These are phyloP conservation scores for Rhizopogon salebrosus DNA, from an alignment of 768 basidiomycete species.

Conservation along the genomic window DNA sequence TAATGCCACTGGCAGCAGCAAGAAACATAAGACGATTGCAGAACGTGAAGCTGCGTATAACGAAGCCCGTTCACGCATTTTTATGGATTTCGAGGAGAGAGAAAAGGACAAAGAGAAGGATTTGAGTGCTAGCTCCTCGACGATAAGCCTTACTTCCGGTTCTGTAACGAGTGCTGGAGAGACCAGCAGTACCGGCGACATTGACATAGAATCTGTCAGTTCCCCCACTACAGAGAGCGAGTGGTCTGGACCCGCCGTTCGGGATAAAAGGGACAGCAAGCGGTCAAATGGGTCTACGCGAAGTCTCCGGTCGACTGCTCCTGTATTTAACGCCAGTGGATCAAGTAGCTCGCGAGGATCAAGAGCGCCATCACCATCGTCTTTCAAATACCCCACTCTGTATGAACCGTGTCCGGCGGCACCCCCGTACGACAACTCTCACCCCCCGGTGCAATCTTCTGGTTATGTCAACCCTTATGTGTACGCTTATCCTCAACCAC, in stretches of 20 bases:
- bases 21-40: constrained; percentile 74
- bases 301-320: constrained; percentile 50
- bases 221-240: constrained; percentile 80
- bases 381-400: constrained; percentile 68
- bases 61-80: constrained; percentile 80
- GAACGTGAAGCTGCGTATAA: constrained; percentile 89
- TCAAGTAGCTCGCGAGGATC: constrained; percentile 66
- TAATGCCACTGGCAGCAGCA: constrained; percentile 54
- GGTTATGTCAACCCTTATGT: constrained; percentile 29
- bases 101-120: constrained; percentile 65
- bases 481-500: constrained; percentile 39
- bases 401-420: constrained; percentile 51
- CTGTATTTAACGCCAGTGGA: constrained; percentile 44
- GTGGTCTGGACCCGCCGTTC: constrained; percentile 57
- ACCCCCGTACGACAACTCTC: constrained; percentile 25
- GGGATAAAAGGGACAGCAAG: constrained; percentile 52
- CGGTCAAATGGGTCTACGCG: constrained; percentile 54
- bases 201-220: constrained; percentile 57
- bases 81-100: constrained; percentile 75
- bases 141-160: constrained; percentile 63
- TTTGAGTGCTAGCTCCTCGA: constrained; percentile 72
- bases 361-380: constrained; percentile 64
- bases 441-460: constrained; percentile 23
- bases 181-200: constrained; percentile 57
- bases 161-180: constrained; percentile 56